Evolutionary conservation across 139 green algal species (phyloP), one percentile per base, ranked within the genome.

Genomic region (Chlorella sp.): DNA sequence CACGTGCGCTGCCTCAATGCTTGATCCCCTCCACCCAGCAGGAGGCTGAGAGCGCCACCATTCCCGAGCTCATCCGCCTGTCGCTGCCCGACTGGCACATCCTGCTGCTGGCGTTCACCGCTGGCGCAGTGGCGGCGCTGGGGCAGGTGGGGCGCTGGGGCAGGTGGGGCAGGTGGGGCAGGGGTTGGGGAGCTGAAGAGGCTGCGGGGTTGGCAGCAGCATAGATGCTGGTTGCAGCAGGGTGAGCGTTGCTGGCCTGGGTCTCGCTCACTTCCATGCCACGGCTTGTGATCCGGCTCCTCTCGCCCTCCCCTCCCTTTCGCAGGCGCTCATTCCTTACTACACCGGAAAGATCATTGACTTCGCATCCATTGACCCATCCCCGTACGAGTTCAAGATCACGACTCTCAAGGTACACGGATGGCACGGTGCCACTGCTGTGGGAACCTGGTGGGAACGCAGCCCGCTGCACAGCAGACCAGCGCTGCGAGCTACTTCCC

Each of bases 311-410:
- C n/a, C n/a, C n/a, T n/a, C n/a, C n/a, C n/a, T n/a, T n/a, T n/a
- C n/a, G n/a, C 85, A 91, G 82, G 94, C 94, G 22, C 85, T 90
- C n/a, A 90, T 97, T n/a, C 92, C 94, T 0, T 94, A 93, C 90
- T 95, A 91, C 81, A 96, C 93, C 0, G 87, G 93, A 5, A 81
- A 87, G 9, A 94, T 98, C 86, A 94, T 97, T 8, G 92, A 97
- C 87, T 94, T 90, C n/a, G 94, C 94, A 7, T 92, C 87, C 44
- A 95, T 96, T 17, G 92, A 96, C 26, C 91, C 89, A 2, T 85
- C 95, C 70, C 51, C n/a, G 54, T 9, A 48, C 8, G 74, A 75
- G 44, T 96, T 97, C 78, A 62, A 82, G 13, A 5, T 40, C 26
- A 95, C 91, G 26, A 94, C 90, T 0, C 38, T 91, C 13, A 89